phyloP scores from a whole-genome alignment of 768 basidiomycete genomes.

The Pseudohyphozyma bogoriensis region DNA sequence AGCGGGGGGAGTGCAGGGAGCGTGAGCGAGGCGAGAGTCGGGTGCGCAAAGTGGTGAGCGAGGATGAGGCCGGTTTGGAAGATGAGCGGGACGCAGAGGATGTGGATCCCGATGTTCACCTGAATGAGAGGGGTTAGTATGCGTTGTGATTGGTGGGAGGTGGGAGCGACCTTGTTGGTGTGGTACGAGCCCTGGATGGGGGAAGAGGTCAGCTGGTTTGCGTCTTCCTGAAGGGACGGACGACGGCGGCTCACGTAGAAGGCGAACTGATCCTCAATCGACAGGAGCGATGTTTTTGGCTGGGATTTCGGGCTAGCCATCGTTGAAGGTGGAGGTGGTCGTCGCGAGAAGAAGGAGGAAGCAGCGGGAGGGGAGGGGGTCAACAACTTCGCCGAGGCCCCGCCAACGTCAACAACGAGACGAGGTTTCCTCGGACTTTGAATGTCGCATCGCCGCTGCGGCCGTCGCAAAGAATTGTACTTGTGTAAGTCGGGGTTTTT shows the following conservation, averaged over 20 bases:
- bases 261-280: conserved; percentile 20
- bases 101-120: conserved; percentile 72
- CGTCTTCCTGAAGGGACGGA: background rate
- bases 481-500: background rate
- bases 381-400: background rate
- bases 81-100: conserved; percentile 43
- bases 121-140: background rate
- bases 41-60: conserved; percentile 10
- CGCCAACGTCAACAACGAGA: no score
- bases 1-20: conserved; percentile 53
- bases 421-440: no score
- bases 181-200: conserved; percentile 21
- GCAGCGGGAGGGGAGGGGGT: background rate
- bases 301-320: background rate
- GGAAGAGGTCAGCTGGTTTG: background rate
- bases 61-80: conserved; percentile 30
- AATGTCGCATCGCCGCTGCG: no score
- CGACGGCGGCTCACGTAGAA: conserved; percentile 17
- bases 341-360: background rate
- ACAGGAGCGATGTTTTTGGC: background rate
- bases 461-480: no score
- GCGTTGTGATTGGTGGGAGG: background rate
- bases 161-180: conserved; percentile 1
- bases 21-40: conserved; percentile 43
- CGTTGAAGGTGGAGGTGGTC: background rate